Percentiles rank a stretch among this genome's conserved stretches.
Conservation (phyloP, 352 stramenopile species). For the Globisporangium orthogonon region DNA sequence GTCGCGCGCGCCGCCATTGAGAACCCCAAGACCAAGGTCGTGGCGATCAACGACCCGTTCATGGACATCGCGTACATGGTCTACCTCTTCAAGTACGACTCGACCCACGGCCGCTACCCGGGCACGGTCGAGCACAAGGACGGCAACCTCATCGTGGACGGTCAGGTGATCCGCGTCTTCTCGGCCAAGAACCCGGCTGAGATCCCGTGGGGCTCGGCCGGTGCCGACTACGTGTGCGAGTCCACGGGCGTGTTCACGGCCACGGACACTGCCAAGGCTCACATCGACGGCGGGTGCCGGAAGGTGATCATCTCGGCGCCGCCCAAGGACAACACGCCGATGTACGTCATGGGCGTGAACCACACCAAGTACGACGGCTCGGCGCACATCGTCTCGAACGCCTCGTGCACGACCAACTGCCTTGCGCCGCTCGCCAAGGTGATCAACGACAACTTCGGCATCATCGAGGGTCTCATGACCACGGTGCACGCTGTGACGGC, state of each 20-base stretch:
- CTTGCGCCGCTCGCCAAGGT: slow-evolving; percentile 73
- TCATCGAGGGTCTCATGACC: slow-evolving; percentile 80
- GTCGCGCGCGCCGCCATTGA: slow-evolving; percentile 75
- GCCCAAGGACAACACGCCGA: slow-evolving; percentile 66
- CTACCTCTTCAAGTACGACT: slow-evolving; percentile 56
- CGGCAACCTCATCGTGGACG: slow-evolving; percentile 59
- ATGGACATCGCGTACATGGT: too few species aligned
- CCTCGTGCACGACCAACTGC: slow-evolving; percentile 84
- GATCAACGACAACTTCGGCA: slow-evolving; percentile 79
- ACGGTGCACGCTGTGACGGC: slow-evolving; percentile 90
- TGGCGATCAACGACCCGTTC: slow-evolving; percentile 74
- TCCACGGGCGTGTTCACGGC: slow-evolving; percentile 85
- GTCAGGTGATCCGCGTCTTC: slow-evolving; percentile 72
- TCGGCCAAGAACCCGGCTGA: slow-evolving; percentile 40
- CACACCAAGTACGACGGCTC: slow-evolving; percentile 49
- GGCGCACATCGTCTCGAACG: slow-evolving; percentile 67
- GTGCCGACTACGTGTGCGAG: slow-evolving; percentile 52
- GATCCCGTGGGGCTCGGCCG: slow-evolving; percentile 38
- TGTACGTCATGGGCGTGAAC: slow-evolving; percentile 80
- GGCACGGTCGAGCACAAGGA: slow-evolving; percentile 84
- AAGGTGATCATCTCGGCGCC: slow-evolving; percentile 82
- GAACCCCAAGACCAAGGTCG: slow-evolving; percentile 81
- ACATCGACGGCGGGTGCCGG: too few species aligned
- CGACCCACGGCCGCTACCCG: slow-evolving; percentile 79
- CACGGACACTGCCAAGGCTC: slow-evolving; percentile 35